phyloP scores from a whole-genome alignment of 768 basidiomycete genomes.

The Nidularia sp. region DNA sequence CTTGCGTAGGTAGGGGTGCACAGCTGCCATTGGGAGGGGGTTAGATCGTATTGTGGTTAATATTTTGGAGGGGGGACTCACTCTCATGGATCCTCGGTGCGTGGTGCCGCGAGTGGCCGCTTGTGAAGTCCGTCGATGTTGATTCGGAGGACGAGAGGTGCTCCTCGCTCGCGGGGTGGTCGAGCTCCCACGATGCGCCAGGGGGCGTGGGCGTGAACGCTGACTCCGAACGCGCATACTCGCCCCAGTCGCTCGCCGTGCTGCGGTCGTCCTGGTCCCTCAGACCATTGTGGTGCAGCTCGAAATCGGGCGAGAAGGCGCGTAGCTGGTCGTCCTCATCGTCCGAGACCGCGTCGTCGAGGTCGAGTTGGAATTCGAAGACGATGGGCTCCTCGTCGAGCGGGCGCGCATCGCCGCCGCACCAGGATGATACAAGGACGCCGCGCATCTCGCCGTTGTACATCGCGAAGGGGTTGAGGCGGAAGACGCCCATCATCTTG shows the following conservation, averaged over 20 bases:
- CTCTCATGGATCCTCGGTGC: too few relatives aligned
- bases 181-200: constrained; percentile 10
- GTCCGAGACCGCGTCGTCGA: constrained; percentile 14
- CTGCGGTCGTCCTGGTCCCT: constrained; percentile 6
- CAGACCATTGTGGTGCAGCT: constrained; percentile 19
- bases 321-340: constrained; percentile 18
- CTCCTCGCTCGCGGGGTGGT: constrained; percentile 8
- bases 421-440: background rate
- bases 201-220: constrained; percentile 2
- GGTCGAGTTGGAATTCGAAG: constrained; percentile 63
- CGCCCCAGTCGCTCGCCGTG: constrained; percentile 11
- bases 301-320: constrained; percentile 35
- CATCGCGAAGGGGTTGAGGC: constrained; percentile 73
- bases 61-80: background rate
- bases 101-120: too few relatives aligned
- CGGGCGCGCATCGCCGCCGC: constrained; percentile 43
- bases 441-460: constrained; percentile 45
- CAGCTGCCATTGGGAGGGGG: constrained; percentile 7
- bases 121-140: background rate
- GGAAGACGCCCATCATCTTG: constrained; percentile 73
- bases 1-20: constrained; percentile 19
- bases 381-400: constrained; percentile 57
- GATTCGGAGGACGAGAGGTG: constrained; percentile 4
- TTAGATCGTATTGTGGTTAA: too few relatives aligned
- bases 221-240: constrained; percentile 1